Evolutionary conservation across 345 rosid genomes (phyloP).

Genomic region (Aegle marmelos): DNA sequence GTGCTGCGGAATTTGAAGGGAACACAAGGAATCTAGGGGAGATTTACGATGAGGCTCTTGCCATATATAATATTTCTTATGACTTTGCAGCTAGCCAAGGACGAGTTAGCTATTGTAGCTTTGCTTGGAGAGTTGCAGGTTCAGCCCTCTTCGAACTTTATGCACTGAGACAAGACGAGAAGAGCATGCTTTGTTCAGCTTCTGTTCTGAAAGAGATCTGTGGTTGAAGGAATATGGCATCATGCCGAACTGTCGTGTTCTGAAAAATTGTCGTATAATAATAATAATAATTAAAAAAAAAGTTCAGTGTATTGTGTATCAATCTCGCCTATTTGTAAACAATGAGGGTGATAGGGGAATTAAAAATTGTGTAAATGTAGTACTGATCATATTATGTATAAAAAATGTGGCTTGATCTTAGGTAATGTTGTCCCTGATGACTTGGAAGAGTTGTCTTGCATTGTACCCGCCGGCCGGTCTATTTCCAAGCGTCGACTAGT

Average conservation of each 20-base stretch:
- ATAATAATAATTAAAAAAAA: background rate
- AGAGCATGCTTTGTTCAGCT: constrained; percentile 20
- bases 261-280: background rate
- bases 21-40: constrained; percentile 42
- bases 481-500: too few species aligned
- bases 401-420: too few species aligned
- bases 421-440: too few species aligned
- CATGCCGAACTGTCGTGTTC: background rate
- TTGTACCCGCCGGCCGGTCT: too few species aligned
- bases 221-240: constrained; percentile 13
- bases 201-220: constrained; percentile 44
- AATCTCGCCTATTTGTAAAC: background rate
- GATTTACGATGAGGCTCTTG: constrained; percentile 44
- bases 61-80: constrained; percentile 48
- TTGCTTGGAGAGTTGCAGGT: constrained; percentile 83
- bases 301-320: too few species aligned
- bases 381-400: too few species aligned
- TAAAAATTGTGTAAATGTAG: too few species aligned
- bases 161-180: constrained; percentile 17
- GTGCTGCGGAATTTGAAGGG: constrained; percentile 40
- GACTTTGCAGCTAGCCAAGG: constrained; percentile 28
- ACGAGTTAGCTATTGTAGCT: constrained; percentile 22
- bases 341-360: background rate
- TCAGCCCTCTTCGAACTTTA: constrained; percentile 46
- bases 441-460: too few species aligned